Evolutionary conservation across 495 filamentous ascomycete genomes (phyloP), one percentile per base, ranked within the genome.

Genomic region (Aspergillus bertholletiae): DNA sequence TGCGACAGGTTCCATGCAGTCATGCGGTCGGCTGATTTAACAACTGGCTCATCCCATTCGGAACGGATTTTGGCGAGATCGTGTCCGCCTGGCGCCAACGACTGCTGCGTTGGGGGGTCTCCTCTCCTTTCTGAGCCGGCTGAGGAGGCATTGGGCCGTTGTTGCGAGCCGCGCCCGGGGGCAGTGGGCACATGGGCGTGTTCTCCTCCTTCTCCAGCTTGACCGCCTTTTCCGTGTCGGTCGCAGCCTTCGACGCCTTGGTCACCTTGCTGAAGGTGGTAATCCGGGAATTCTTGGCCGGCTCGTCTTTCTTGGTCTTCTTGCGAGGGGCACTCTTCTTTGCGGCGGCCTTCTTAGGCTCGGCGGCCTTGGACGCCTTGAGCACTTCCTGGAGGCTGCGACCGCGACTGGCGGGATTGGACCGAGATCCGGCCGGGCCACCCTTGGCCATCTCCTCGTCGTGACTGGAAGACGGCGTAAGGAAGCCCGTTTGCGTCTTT

Each of bases 401-500:
- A 26, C 71, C 72, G 37, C 57, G 54, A 57, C 66, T 64, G 54
- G 66, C 64, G 11, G 64, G 69, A 53, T 72, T 68, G 15, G 57
- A 37, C 17, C 39, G 49, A 49, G 58, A 55, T 32, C 56, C 62
- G 57, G 53, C 57, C 0, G 58, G 46, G 23, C 49, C 53, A 44
- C 66, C 63, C n/a, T 51, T 43, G 28, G 54, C 48, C 24, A 57
- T 51, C 26, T 63, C 59, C 51, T 62, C 76, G 73, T 60, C 80
- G 59, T 60, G 72, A 64, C 63, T 80, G 74, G 77, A 73, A 0
- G 76, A 78, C 44, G 88, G 87, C 12, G 86, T 89, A n/a, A 83
- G 79, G 44, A 89, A 83, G 34, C 82, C 83, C 28, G 65, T 70
- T 45, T 69, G 54, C 17, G 45, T 53, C 37, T 59, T 64, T 26